Conservation (phyloP, 1,284 basidiomycete species). For the Gomphus bonarii region DNA sequence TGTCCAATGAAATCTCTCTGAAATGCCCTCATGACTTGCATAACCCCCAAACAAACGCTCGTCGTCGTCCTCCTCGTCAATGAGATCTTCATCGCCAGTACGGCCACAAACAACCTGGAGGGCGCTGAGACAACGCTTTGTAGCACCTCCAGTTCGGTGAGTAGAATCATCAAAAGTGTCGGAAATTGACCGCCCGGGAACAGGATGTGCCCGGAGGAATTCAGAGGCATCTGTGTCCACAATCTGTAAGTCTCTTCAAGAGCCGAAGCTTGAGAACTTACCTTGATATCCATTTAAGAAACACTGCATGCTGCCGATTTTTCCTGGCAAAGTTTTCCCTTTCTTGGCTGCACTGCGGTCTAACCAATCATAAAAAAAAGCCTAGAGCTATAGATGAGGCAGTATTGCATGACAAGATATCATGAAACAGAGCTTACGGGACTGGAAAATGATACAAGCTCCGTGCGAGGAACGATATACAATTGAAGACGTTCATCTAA, state of each 20-base stretch:
- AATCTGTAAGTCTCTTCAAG: not conserved
- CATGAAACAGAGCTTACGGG: slow-evolving; percentile 36
- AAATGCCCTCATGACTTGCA: slow-evolving; percentile 42
- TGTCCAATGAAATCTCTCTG: slow-evolving; percentile 77
- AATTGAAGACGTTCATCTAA: slow-evolving; percentile 69
- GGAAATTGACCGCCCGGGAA: slow-evolving; percentile 74
- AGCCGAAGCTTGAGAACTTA: slow-evolving; percentile 17
- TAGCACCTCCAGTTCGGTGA: slow-evolving; percentile 52
- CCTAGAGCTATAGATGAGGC: slow-evolving; percentile 28
- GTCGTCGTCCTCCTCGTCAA: slow-evolving; percentile 49
- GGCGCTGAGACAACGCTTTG: slow-evolving; percentile 55
- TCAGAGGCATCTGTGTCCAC: slow-evolving; percentile 63
- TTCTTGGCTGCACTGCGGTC: slow-evolving; percentile 72
- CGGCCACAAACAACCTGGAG: slow-evolving; percentile 70
- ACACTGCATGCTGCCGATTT: slow-evolving; percentile 85
- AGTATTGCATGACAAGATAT: slow-evolving; percentile 1
- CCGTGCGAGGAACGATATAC: slow-evolving; percentile 79
- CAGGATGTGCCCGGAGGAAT: slow-evolving; percentile 78
- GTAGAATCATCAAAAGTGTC: slow-evolving; percentile 79
- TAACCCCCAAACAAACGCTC: slow-evolving; percentile 20
- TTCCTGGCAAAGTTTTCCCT: slow-evolving; percentile 70
- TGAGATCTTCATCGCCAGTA: slow-evolving; percentile 62
- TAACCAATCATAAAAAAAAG: slow-evolving; percentile 86
- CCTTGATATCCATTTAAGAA: slow-evolving; percentile 82
- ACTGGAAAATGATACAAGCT: slow-evolving; percentile 74